Base-by-base conservation (phyloP, 768 basidiomycete species). In the Lactarius sp. region DNA sequence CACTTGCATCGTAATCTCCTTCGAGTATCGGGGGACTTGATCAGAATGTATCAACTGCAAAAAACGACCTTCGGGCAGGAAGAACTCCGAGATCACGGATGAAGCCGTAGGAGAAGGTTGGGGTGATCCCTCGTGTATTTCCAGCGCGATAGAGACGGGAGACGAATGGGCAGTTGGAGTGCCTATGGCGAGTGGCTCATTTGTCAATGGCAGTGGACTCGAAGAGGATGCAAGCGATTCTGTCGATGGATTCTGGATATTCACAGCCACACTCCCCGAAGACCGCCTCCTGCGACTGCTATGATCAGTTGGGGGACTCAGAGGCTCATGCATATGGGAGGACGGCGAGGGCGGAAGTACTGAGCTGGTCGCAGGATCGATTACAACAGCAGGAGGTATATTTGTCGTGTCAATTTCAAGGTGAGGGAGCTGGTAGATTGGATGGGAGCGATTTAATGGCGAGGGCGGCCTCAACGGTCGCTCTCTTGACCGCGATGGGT, bases 21-120 rank as follows among this genome's bases (percentile, higher is more conserved):
- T 55, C 14, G 41, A 9, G 54, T 64, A 65, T 51, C 64, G 47
- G 13, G 64, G 59, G 8, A 65, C 36, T 52, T 65, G 59, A 13
- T 65, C 64, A 7, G 64, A 60, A 9, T 65, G 10, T 42, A 65
- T 52, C 6, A 56, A 7, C 22, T 51, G 41, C 3, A 65, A 0
- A 12, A 46, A 10, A 3, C 59, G 59, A 52, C 41, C 54, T 1
- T 60, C 41, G 2, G 64, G 64, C 3, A 52, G 14, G n/a, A 18
- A 1, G 36, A 16, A 16, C 3, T 51, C 46, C 7, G 18, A 59
- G 14, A 10, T 31, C 4, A 14, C 3, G 8, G 46, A 54, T 1
- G 53, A 55, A 20, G 18, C 12, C 4, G 9, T 42, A 13, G 42
- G 31, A 6, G 33, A 42, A 4, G 1, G 16, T 31, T 2, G 34